Base-by-base conservation (phyloP, 345 rosid species). In the Erucastrum elatum region DNA sequence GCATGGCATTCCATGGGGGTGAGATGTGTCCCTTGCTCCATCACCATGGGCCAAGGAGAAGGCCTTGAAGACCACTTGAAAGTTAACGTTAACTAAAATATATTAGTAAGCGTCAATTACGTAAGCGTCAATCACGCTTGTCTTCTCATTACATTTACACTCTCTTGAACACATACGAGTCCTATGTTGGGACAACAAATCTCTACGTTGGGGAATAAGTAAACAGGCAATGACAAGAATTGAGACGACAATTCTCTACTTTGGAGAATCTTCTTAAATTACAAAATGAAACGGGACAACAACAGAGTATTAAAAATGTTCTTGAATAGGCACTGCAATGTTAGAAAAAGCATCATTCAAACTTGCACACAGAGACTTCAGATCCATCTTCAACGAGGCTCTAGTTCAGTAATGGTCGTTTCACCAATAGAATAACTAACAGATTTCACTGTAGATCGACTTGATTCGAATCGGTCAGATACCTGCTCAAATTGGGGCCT, bases 101-200 rank as follows among this genome's bases (percentile, higher is more conserved):
- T 5, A 33, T 33, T 33, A 33, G 37, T 33, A 33, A 33, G 37
- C 6, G 37, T 33, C 37, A 5, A 33, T 33, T 33, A 33, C 37
- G 7, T 33, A 33, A 33, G 37, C 37, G 37, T 33, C 37, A 3
- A 68, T 71, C 89, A 85, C 87, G 10, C 81, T 84, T 6, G 87
- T 87, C 86, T 77, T 11, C 31, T 72, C 0, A 35, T 21, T 21
- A 21, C 21, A 21, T 1, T 21, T 0, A 59, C 71, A 30, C 82
- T 83, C 67, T 85, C 85, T 68, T 88, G 93, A 68, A 81, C 85
- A 8, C 90, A 89, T 2, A 86, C 76, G 8, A 89, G 69, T 0
- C 84, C 87, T 4, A 85, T 11, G 49, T 41, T 41, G 49, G 49
- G 49, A 41, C 49, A 41, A 41, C n/a, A 11, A 10, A 7, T 8